Evolutionary conservation across 2,329 filamentous ascomycete genomes (phyloP).

Genomic region (Dothideomycetes sp.): DNA sequence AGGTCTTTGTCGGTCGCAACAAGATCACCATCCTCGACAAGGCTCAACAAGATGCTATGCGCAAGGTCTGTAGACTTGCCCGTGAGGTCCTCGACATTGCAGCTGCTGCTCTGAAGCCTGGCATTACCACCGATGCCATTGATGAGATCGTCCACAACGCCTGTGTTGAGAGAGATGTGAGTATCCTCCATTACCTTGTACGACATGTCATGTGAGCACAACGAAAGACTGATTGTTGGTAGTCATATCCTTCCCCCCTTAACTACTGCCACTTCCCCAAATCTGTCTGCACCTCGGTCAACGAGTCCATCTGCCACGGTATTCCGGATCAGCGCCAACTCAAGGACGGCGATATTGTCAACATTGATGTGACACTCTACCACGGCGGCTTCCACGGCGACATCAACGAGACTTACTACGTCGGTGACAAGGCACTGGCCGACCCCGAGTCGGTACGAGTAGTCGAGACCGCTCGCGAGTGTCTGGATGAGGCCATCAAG

Average conservation of each 20-base stretch:
- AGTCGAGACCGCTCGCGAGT: conserved; percentile 82
- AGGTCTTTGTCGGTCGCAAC: conserved; percentile 56
- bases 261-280: conserved; percentile 98
- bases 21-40: conserved; percentile 77
- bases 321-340: conserved; percentile 87
- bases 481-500: conserved; percentile 81
- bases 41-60: conserved; percentile 78
- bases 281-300: conserved; percentile 90
- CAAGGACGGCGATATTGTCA: conserved; percentile 88
- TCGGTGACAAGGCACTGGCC: conserved; percentile 75
- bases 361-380: conserved; percentile 92
- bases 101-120: conserved; percentile 73
- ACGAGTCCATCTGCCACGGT: conserved; percentile 97
- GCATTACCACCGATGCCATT: conserved; percentile 90
- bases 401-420: conserved; percentile 97
- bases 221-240: conserved; percentile 1
- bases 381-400: conserved; percentile 94
- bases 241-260: conserved; percentile 90
- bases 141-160: conserved; percentile 93
- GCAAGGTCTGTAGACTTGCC: conserved; percentile 77
- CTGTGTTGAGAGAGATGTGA: conserved; percentile 81
- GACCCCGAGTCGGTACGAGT: conserved; percentile 83
- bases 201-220: no score
- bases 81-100: conserved; percentile 91
- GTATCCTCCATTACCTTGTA: conserved; percentile 25